A percentile compares a stretch with the other conserved stretches of the same genome.
Conservation (phyloP, 768 basidiomycete species). For the Clavaria fumosa region DNA sequence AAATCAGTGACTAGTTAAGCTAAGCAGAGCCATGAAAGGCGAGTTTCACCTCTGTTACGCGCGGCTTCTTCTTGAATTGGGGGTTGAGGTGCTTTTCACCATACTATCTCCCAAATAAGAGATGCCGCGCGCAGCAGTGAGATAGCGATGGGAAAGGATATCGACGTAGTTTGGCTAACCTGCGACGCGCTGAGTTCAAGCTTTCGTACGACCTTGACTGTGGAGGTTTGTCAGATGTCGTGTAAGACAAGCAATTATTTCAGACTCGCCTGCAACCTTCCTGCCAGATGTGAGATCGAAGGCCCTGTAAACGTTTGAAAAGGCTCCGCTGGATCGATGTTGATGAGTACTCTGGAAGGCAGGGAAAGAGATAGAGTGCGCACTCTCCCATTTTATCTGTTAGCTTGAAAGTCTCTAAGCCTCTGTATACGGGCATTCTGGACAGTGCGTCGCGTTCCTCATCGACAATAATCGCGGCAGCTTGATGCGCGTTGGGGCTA, state of each 20-base stretch:
- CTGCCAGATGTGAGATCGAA: constrained; percentile 56
- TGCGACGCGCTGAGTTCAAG: constrained; percentile 82
- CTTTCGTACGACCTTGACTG: constrained; percentile 91
- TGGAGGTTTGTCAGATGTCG: constrained; percentile 13
- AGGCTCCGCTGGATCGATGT: constrained; percentile 54
- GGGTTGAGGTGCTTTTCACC: constrained; percentile 88
- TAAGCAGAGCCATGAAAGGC: constrained; percentile 12
- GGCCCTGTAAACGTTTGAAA: constrained; percentile 97
- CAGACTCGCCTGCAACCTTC: constrained; percentile 63
- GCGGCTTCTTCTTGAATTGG: constrained; percentile 93
- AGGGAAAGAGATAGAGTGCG: constrained; percentile 23
- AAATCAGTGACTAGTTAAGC: no score
- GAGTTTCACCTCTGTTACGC: constrained; percentile 86
- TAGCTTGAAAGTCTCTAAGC: constrained; percentile 65
- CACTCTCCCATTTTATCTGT: constrained; percentile 89
- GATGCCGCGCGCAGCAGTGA: constrained; percentile 21
- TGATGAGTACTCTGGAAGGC: constrained; percentile 11
- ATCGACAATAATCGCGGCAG: constrained; percentile 54
- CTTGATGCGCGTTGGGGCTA: constrained; percentile 22
- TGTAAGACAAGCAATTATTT: constrained; percentile 8
- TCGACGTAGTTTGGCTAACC: constrained; percentile 34
- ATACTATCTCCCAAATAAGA: constrained; percentile 33
- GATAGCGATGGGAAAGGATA: constrained; percentile 14
- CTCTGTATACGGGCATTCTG: constrained; percentile 76
- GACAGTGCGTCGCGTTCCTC: constrained; percentile 60